Evolutionary conservation across 805 yeast species (phyloP), one percentile per base, ranked within the genome.

Genomic region (Huiozyma naganishii): DNA sequence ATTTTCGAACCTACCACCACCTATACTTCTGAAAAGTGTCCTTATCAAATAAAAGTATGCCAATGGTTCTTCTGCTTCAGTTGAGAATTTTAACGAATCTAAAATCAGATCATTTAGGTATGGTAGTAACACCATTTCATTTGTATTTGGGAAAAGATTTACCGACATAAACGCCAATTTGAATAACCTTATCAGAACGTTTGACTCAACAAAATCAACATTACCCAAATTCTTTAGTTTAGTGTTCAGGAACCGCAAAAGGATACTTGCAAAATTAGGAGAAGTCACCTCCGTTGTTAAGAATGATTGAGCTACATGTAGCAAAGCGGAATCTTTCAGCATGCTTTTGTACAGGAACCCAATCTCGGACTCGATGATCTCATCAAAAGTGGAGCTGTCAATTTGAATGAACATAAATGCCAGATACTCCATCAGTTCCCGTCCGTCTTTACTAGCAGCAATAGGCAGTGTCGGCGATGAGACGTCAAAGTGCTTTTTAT

Each of bases 91-190:
- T 58, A 92, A 68, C 0, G 94, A 84, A 45, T 83, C 80, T 49
- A 92, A 67, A 32, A 92, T 88, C 53, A 94, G 68, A 47, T 83
- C 79, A 57, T 85, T 83, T 55, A 92, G 71, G 57, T 92, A 95
- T 1, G 97, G 97, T 37, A 89, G 67, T 7, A 92, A 72, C 6
- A 92, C 95, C 45, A 77, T 70, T 63, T 94, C 98, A 58, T 92
- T 94, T 3, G 83, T 76, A 4, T 78, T 67, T 0, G 97, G 97
- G 59, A 88, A 90, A 41, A 90, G 68, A 53, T 87, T 90, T 4
- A 92, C 97, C 3, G 96, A 88, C 95, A 90, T 87, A 64, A 92
- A 90, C 53, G 95, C 87, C 35, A 92, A 68, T 62, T 89, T 90
- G 76, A 88, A 92, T 36, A 94, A 67, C 45, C 97, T 70, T 23